These are phyloP conservation scores for Coniella vitis DNA, from an alignment of 2,329 filamentous ascomycete genomes.

Conservation along the genomic window DNA sequence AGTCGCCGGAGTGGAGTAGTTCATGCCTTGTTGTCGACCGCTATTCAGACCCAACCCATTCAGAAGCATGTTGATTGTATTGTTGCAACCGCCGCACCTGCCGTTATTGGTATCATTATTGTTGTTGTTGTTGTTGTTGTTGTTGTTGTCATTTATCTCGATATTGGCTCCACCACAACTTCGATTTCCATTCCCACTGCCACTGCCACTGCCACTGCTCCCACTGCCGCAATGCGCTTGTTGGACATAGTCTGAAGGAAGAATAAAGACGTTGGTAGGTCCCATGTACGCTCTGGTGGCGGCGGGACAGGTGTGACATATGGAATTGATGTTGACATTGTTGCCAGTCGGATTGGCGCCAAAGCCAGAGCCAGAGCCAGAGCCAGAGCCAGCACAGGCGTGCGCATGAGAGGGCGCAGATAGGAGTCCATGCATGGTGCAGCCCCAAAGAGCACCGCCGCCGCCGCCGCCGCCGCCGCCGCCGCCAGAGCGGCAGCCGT, in stretches of 20 bases:
- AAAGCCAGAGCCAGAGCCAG: not conserved
- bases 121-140: slow-evolving; percentile 3
- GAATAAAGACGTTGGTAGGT: slow-evolving; percentile 12
- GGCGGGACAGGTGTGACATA: slow-evolving; percentile 12
- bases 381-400: not conserved
- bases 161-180: not conserved
- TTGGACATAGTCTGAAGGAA: slow-evolving; percentile 7
- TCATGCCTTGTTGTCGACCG: not conserved
- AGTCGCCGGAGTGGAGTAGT: not conserved
- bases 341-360: not conserved
- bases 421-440: not conserved
- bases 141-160: not conserved
- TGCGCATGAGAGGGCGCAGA: not conserved
- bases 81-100: no score
- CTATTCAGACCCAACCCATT: slow-evolving; percentile 1
- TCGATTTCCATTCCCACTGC: no score
- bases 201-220: no score
- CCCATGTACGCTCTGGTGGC: slow-evolving; percentile 11
- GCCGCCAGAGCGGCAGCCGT: not conserved
- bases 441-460: slow-evolving; percentile 11
- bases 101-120: not conserved
- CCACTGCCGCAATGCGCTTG: not conserved
- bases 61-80: slow-evolving; percentile 7
- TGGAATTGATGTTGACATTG: slow-evolving; percentile 1
- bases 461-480: not conserved